These are phyloP conservation scores for Auriscalpium orientale DNA, from an alignment of 768 basidiomycete species.

Conservation along the genomic window DNA sequence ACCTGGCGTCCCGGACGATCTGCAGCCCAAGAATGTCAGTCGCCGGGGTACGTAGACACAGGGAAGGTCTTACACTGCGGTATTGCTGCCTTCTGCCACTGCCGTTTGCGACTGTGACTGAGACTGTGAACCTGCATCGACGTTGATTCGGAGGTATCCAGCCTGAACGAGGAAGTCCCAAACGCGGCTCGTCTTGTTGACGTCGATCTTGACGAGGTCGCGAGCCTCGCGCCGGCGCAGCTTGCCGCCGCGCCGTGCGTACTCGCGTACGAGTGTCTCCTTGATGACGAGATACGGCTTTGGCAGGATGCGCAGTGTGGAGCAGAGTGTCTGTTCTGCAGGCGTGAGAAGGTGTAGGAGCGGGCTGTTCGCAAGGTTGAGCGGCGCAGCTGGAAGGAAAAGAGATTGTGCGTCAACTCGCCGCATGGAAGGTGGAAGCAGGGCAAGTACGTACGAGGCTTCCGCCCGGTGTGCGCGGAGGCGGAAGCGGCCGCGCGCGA, in stretches of 20 bases:
- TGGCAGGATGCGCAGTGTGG: constrained; percentile 83
- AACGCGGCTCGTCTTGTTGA: constrained; percentile 84
- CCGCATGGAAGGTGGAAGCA: background rate
- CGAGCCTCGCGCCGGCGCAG: constrained; percentile 83
- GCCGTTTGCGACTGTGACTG: constrained; percentile 24
- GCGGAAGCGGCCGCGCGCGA: no score
- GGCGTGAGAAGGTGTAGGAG: constrained; percentile 85
- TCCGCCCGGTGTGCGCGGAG: constrained; percentile 25
- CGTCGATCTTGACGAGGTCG: constrained; percentile 87
- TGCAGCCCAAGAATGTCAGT: background rate
- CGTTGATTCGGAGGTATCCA: constrained; percentile 64
- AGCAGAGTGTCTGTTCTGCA: constrained; percentile 84
- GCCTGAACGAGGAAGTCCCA: constrained; percentile 91
- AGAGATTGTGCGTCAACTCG: background rate
- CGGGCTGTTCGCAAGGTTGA: constrained; percentile 87
- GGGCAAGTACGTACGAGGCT: constrained; percentile 29
- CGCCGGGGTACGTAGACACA: no score
- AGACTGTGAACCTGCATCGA: constrained; percentile 27
- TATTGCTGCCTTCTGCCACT: background rate
- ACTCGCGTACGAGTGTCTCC: constrained; percentile 90
- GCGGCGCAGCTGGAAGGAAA: constrained; percentile 35
- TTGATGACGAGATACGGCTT: constrained; percentile 96
- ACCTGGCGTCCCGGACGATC: background rate
- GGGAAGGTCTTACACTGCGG: no score
- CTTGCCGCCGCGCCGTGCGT: constrained; percentile 81